phyloP scores from a whole-genome alignment of 2,329 filamentous ascomycete species.

The Aspergillus costaricaensis region DNA sequence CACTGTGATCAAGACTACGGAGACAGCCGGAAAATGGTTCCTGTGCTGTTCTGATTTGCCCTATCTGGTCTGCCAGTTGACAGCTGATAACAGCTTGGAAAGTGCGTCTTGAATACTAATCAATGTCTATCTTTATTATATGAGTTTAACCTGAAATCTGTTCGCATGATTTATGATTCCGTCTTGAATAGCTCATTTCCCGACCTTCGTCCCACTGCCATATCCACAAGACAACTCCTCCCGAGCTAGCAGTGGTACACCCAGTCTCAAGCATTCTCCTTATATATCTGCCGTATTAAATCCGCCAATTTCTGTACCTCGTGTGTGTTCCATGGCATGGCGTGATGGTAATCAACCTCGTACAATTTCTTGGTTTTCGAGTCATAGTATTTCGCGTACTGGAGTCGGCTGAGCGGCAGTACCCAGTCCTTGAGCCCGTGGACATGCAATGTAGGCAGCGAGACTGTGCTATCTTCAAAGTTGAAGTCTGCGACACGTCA shows the following conservation, averaged over 20 bases:
- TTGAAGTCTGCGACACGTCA: conserved; percentile 1
- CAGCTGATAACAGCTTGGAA: too few relatives aligned
- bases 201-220: neutral
- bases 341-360: conserved; percentile 28
- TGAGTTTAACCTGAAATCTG: too few relatives aligned
- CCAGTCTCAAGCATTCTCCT: neutral
- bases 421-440: conserved; percentile 25
- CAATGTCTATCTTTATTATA: too few relatives aligned
- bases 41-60: too few relatives aligned
- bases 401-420: conserved; percentile 18
- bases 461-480: conserved; percentile 1
- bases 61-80: too few relatives aligned
- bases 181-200: too few relatives aligned
- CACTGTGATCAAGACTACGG: too few relatives aligned
- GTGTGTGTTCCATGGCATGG: conserved; percentile 26
- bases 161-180: too few relatives aligned
- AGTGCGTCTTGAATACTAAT: too few relatives aligned
- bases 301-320: conserved; percentile 21
- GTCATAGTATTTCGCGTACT: conserved; percentile 20
- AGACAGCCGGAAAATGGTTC: too few relatives aligned
- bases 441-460: conserved; percentile 24
- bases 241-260: too few relatives aligned
- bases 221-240: too few relatives aligned
- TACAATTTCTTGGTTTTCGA: conserved; percentile 11
- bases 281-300: conserved; percentile 17